phyloP scores from a whole-genome alignment of 2,329 filamentous ascomycete species.

The Trichoderma aggressivum region DNA sequence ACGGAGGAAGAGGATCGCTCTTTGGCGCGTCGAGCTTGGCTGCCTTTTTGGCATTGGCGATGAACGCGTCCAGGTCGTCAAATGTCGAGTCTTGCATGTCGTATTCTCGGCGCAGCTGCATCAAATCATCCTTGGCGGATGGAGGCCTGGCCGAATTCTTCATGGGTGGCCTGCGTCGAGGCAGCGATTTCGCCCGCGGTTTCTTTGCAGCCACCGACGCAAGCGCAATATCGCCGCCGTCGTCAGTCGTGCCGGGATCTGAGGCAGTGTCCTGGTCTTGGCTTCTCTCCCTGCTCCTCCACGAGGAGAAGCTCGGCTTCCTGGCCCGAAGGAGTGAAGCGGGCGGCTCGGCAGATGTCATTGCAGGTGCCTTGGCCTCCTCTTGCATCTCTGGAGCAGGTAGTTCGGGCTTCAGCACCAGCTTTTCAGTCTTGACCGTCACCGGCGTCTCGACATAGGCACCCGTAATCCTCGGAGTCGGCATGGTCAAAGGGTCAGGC shows the following conservation, averaged over 20 bases:
- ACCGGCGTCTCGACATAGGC: conserved; percentile 57
- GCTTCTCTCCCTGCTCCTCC: conserved; percentile 26
- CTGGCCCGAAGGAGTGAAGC: conserved; percentile 26
- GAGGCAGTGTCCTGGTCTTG: conserved; percentile 32
- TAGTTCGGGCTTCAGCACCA: conserved; percentile 21
- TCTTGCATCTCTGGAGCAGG: conserved; percentile 22
- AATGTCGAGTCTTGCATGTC: conserved; percentile 58
- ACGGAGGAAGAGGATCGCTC: conserved; percentile 24
- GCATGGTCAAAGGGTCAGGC: conserved; percentile 45
- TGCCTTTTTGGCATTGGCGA: conserved; percentile 37
- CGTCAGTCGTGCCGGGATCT: conserved; percentile 30
- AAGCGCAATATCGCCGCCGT: conserved; percentile 22
- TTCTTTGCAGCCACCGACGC: conserved; percentile 27
- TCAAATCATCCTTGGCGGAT: conserved; percentile 54
- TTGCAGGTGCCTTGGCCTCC: conserved; percentile 25
- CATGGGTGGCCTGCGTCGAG: conserved; percentile 45
- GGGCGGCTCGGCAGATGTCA: conserved; percentile 17
- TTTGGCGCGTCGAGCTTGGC: conserved; percentile 26
- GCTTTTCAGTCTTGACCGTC: conserved; percentile 40
- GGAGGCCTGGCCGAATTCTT: conserved; percentile 53
- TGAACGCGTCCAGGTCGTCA: conserved; percentile 54
- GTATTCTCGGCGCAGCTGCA: conserved; percentile 50
- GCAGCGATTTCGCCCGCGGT: conserved; percentile 37
- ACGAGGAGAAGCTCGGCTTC: conserved; percentile 26
- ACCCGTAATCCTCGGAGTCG: conserved; percentile 53